These are phyloP conservation scores for Thielaviopsis ethacetica DNA, from an alignment of 2,329 filamentous ascomycete species.

Conservation along the genomic window DNA sequence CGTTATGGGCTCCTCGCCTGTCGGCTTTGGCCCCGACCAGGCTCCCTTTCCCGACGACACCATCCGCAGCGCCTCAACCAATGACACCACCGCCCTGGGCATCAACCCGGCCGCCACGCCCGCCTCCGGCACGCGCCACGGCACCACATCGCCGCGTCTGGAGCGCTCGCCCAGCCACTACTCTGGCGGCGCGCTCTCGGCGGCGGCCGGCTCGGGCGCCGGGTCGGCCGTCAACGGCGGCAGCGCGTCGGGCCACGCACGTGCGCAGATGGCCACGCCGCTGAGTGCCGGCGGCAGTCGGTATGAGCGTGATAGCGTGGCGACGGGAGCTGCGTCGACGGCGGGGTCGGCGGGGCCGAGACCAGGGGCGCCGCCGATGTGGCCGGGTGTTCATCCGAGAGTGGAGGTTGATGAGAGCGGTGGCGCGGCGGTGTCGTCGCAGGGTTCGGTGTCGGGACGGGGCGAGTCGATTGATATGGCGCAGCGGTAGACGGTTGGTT, in stretches of 20 bases:
- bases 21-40: background rate
- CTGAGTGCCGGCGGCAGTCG: background rate
- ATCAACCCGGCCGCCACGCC: background rate
- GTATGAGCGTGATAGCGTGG: background rate
- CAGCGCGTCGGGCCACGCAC: background rate
- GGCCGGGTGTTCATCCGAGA: constrained; percentile 4
- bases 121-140: background rate
- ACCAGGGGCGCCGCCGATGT: constrained; percentile 6
- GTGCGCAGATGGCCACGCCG: background rate
- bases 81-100: too few relatives aligned
- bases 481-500: background rate
- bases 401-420: background rate
- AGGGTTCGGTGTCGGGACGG: background rate
- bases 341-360: background rate
- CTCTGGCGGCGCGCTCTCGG: background rate
- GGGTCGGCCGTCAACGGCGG: background rate
- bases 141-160: too few relatives aligned
- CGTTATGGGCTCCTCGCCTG: background rate
- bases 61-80: background rate
- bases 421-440: background rate
- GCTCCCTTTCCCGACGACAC: background rate
- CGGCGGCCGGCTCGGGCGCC: background rate
- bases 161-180: background rate
- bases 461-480: background rate
- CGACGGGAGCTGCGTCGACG: background rate